A percentile compares a stretch with the other conserved stretches of the same genome.
These are phyloP conservation scores for Linum trigynum DNA, from an alignment of 345 rosid genomes.

Conservation along the genomic window DNA sequence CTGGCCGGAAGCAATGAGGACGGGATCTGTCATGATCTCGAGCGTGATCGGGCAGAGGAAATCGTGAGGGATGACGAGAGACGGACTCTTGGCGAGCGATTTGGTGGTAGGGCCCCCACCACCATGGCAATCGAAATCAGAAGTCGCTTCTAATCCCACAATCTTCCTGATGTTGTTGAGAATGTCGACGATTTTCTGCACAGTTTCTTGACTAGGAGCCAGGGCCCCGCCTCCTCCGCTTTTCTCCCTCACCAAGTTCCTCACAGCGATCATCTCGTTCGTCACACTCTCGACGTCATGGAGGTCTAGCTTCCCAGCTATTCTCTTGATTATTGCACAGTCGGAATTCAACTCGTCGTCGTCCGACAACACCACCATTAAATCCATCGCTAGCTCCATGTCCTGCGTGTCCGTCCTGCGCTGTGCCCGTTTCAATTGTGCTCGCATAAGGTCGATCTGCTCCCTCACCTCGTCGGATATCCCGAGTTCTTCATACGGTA, in stretches of 20 bases:
- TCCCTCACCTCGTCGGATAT: constrained; percentile 50
- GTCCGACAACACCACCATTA: constrained; percentile 62
- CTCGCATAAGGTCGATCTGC: constrained; percentile 42
- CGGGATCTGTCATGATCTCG: constrained; percentile 74
- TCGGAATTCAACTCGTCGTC: constrained; percentile 54
- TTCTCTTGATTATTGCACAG: constrained; percentile 53
- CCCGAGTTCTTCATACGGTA: constrained; percentile 43
- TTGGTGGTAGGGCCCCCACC: constrained; percentile 13
- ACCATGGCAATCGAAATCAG: constrained; percentile 29
- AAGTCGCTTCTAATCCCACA: constrained; percentile 43
- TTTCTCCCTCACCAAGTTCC: constrained; percentile 37
- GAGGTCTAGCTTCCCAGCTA: constrained; percentile 64
- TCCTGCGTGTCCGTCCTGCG: constrained; percentile 72
- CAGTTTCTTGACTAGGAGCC: constrained; percentile 23
- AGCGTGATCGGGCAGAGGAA: constrained; percentile 76
- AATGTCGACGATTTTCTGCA: constrained; percentile 46
- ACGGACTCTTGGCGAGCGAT: constrained; percentile 28
- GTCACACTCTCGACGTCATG: constrained; percentile 45
- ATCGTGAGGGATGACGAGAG: constrained; percentile 59
- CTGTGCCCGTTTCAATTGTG: constrained; percentile 47
- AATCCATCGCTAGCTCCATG: constrained; percentile 70
- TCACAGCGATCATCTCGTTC: constrained; percentile 45
- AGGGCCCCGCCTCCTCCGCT: constrained; percentile 11
- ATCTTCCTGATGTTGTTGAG: constrained; percentile 55
- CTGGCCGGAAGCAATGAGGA: constrained; percentile 73